These are phyloP conservation scores for Debaryomycetaceae sp. DNA, from an alignment of 1,139 yeast genomes.

Conservation along the genomic window DNA sequence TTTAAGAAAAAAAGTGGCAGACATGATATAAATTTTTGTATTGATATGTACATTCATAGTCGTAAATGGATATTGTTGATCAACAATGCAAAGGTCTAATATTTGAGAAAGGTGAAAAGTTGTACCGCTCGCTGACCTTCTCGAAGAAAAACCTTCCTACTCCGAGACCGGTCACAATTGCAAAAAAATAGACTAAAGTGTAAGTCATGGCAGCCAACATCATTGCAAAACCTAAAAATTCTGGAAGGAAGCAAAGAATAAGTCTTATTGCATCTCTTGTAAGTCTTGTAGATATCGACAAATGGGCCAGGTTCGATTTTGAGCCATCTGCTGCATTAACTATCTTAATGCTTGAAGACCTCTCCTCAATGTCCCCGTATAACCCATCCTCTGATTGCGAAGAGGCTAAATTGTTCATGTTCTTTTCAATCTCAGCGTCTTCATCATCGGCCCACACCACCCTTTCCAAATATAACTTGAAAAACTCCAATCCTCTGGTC, in stretches of 20 bases:
- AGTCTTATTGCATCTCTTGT: conserved; percentile 53
- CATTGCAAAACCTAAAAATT: conserved; percentile 62
- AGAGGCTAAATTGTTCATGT: neutral
- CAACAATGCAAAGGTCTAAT: conserved; percentile 10
- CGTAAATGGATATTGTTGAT: conserved; percentile 1
- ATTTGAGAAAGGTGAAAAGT: conserved; percentile 12
- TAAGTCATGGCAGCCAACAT: conserved; percentile 80
- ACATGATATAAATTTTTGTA: conserved; percentile 2
- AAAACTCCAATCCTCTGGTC: conserved; percentile 56
- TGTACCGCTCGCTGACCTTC: conserved; percentile 34
- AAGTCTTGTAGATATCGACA: conserved; percentile 3
- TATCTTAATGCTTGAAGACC: neutral
- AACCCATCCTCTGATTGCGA: neutral
- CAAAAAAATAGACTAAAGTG: conserved; percentile 65
- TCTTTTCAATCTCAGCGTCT: neutral
- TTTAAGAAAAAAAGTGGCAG: conserved; percentile 26
- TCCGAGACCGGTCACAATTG: conserved; percentile 65
- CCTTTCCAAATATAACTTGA: conserved; percentile 62
- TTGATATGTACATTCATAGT: neutral
- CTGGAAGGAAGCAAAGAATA: conserved; percentile 54
- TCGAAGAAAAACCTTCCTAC: conserved; percentile 68
- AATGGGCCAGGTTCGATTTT: conserved; percentile 8
- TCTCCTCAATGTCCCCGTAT: neutral
- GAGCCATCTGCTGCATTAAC: neutral
- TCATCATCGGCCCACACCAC: conserved; percentile 51